Percentiles rank a stretch among this genome's conserved stretches.
These are phyloP conservation scores for Sequoiadendron giganteum DNA, from an alignment of 75 land plant species.

Conservation along the genomic window DNA sequence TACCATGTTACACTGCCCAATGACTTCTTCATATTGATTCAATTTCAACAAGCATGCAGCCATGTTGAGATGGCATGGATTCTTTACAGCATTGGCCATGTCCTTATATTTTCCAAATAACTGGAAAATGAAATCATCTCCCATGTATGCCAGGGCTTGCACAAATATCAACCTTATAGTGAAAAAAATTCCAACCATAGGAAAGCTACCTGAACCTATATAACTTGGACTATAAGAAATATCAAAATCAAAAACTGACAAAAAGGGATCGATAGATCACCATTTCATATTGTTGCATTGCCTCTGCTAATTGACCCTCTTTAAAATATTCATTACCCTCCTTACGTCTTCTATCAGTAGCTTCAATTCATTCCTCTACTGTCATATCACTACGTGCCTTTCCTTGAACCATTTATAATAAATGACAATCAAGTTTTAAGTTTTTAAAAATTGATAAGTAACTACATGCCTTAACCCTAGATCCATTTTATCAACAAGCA, in stretches of 20 bases:
- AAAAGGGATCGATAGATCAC: constrained; percentile 27
- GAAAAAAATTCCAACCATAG: not conserved
- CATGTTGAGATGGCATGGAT: constrained; percentile 96
- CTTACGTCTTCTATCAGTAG: constrained; percentile 80
- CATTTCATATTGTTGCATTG: constrained; percentile 98
- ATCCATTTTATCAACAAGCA: not conserved
- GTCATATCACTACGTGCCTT: constrained; percentile 93
- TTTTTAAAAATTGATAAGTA: not conserved
- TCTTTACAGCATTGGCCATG: constrained; percentile 96
- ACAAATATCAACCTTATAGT: not conserved
- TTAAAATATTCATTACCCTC: constrained; percentile 85
- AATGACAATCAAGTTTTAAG: not conserved
- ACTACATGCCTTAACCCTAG: not conserved
- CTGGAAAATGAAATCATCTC: constrained; percentile 99
- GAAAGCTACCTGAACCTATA: constrained; percentile 1
- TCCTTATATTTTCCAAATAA: constrained; percentile 96
- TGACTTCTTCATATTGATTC: constrained; percentile 84
- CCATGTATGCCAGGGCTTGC: constrained; percentile 96
- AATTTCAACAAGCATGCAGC: constrained; percentile 89
- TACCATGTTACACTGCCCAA: constrained; percentile 86
- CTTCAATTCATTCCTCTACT: constrained; percentile 93
- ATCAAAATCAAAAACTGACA: not conserved
- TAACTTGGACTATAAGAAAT: not conserved
- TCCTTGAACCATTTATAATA: constrained; percentile 46
- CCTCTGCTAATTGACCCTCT: constrained; percentile 83